phyloP scores from a whole-genome alignment of 2,329 filamentous ascomycete species.

The Stromatinia cepivora region DNA sequence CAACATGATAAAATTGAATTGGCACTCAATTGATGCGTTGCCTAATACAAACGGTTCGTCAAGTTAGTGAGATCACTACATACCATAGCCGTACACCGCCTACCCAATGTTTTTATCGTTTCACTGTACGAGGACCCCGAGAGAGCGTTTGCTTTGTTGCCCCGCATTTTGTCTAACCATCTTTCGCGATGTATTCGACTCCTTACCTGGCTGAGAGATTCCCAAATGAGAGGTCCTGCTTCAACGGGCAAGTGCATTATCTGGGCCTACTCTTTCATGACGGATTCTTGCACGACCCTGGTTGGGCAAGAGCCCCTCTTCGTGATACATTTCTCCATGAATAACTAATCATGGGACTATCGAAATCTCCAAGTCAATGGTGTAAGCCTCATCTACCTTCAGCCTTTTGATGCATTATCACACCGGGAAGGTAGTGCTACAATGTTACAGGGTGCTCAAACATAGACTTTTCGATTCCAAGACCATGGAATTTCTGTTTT shows the following conservation, averaged over 20 bases:
- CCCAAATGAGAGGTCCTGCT: not conserved
- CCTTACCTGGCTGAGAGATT: not conserved
- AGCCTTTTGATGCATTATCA: slow-evolving; percentile 2
- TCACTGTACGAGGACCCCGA: slow-evolving; percentile 19
- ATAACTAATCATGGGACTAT: slow-evolving; percentile 7
- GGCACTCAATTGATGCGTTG: not conserved
- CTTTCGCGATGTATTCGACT: not conserved
- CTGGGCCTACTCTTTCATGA: not conserved
- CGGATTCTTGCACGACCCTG: slow-evolving; percentile 7
- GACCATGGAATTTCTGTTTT: not conserved
- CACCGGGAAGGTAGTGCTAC: not conserved
- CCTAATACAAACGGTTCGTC: not conserved
- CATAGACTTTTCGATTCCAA: not conserved
- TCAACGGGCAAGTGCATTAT: not conserved
- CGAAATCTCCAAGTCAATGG: not conserved
- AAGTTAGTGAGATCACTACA: slow-evolving; percentile 12
- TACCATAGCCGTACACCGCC: not conserved
- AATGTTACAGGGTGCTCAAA: not conserved
- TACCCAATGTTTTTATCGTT: not conserved
- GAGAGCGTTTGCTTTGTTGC: slow-evolving; percentile 2
- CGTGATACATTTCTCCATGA: not conserved
- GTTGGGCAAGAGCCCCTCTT: not conserved
- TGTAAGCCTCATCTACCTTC: not conserved
- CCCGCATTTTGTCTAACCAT: slow-evolving; percentile 14
- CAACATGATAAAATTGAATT: not conserved